Conservation (phyloP, 192 early-diverging fungal species). For the Linnemannia exigua region DNA sequence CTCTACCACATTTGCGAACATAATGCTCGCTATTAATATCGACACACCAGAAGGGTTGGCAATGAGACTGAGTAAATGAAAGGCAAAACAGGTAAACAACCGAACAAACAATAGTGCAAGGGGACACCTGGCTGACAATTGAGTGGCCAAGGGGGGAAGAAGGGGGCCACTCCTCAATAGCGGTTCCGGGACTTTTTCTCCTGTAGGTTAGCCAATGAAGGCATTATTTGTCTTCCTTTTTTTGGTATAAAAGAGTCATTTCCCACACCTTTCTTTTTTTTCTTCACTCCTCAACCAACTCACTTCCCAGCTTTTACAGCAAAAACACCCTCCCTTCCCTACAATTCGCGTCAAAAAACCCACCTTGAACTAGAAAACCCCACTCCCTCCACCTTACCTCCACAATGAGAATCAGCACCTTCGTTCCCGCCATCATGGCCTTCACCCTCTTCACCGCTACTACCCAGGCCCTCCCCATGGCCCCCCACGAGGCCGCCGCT, state of each 20-base stretch:
- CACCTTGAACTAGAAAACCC: background rate
- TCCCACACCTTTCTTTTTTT: slow-evolving; percentile 13
- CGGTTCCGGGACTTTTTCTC: background rate
- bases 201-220: background rate
- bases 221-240: background rate
- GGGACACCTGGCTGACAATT: background rate
- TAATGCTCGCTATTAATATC: background rate
- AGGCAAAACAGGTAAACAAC: background rate
- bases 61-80: background rate
- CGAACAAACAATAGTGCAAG: background rate
- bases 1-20: background rate
- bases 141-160: background rate
- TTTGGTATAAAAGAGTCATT: background rate
- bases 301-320: slow-evolving; percentile 37
- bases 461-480: slow-evolving; percentile 35
- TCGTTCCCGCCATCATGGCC: slow-evolving; percentile 41
- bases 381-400: background rate
- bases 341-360: background rate
- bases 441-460: slow-evolving; percentile 43
- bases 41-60: background rate
- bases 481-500: slow-evolving; percentile 12
- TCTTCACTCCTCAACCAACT: slow-evolving; percentile 27
- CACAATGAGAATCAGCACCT: slow-evolving; percentile 41
- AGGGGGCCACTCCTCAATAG: background rate
- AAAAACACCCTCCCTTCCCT: background rate